Evolutionary conservation across 352 stramenopile genomes (phyloP).

Genomic region (Phytophthora sp.): DNA sequence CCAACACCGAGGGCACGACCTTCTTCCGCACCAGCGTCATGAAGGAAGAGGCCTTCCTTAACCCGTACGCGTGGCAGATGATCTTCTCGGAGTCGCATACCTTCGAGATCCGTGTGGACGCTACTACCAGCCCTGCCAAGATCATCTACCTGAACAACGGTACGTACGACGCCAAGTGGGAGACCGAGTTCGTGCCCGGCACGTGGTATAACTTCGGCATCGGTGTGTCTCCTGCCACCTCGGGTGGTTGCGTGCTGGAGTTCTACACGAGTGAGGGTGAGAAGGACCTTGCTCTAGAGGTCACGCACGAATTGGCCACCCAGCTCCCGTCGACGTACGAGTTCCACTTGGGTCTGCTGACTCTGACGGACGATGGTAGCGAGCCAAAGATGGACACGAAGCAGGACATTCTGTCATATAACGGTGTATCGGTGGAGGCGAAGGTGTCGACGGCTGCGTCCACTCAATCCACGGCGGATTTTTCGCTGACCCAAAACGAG

Average conservation of each 20-base stretch:
- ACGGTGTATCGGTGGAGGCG: constrained; percentile 41
- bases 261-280: too few relatives aligned
- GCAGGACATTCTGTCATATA: constrained; percentile 49
- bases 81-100: constrained; percentile 47
- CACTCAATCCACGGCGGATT: too few relatives aligned
- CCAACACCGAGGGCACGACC: too few relatives aligned
- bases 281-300: constrained; percentile 32
- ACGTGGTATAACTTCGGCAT: too few relatives aligned
- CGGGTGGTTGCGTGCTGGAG: constrained; percentile 21
- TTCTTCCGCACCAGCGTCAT: too few relatives aligned
- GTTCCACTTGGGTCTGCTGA: constrained; percentile 52
- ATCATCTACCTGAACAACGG: too few relatives aligned
- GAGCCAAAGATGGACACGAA: constrained; percentile 33
- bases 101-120: constrained; percentile 59
- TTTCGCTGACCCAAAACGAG: too few relatives aligned
- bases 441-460: constrained; percentile 22
- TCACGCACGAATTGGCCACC: constrained; percentile 20
- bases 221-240: constrained; percentile 28
- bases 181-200: too few relatives aligned
- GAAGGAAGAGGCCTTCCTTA: too few relatives aligned
- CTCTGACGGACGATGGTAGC: constrained; percentile 42
- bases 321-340: too few relatives aligned
- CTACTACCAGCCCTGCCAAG: constrained; percentile 34
- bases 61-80: constrained; percentile 10
- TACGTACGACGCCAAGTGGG: too few relatives aligned